Evolutionary conservation across 2,329 filamentous ascomycete species (phyloP).

Genomic region (Cercospora sp.): DNA sequence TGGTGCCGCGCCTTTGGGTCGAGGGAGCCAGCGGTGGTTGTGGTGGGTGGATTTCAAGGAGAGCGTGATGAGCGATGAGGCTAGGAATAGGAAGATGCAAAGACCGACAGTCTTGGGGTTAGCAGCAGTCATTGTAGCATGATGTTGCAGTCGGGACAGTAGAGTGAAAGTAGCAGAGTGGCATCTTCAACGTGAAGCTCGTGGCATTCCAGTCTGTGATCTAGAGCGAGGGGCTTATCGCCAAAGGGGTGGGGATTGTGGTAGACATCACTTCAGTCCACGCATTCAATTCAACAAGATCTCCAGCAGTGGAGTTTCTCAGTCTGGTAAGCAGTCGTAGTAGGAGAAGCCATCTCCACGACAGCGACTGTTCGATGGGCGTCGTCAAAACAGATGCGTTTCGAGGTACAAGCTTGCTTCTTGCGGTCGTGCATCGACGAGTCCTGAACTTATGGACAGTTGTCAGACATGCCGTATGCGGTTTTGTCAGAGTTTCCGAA

Average conservation of each 20-base stretch:
- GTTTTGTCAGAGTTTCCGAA: not conserved
- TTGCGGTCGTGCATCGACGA: not conserved
- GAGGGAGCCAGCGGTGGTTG: constrained; percentile 26
- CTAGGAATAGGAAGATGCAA: constrained; percentile 39
- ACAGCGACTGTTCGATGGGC: not conserved
- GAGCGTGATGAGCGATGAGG: constrained; percentile 39
- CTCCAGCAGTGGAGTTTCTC: not conserved
- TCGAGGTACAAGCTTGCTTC: not conserved
- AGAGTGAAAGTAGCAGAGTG: constrained; percentile 10
- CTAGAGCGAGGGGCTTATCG: constrained; percentile 10
- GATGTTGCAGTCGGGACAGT: constrained; percentile 3
- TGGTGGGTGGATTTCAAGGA: constrained; percentile 29
- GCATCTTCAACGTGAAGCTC: constrained; percentile 9
- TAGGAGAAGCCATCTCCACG: not conserved
- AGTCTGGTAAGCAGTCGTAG: not conserved
- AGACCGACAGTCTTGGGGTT: constrained; percentile 36
- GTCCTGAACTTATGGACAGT: not conserved
- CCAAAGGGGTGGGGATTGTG: constrained; percentile 1
- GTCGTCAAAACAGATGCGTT: not conserved
- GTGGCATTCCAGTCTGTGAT: constrained; percentile 8
- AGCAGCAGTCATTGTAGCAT: constrained; percentile 26
- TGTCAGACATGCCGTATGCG: not conserved
- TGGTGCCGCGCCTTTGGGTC: constrained; percentile 13
- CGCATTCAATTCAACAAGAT: not conserved
- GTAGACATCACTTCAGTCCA: not conserved